A percentile compares a stretch with the other conserved stretches of the same genome.
These are phyloP conservation scores for Barbatosphaeria neglecta DNA, from an alignment of 495 filamentous ascomycete genomes.

Conservation along the genomic window DNA sequence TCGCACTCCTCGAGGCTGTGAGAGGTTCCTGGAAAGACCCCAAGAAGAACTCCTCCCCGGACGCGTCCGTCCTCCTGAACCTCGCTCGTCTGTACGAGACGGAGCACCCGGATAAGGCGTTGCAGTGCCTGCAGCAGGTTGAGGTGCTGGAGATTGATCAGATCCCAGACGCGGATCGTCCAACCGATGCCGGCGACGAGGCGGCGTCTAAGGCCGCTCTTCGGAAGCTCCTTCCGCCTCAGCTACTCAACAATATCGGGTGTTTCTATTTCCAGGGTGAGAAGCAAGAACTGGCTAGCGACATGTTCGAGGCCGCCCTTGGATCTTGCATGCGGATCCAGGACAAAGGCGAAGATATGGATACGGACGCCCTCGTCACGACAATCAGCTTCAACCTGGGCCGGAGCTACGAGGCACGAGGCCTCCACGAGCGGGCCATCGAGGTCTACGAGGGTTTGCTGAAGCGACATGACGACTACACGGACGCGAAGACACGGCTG, in stretches of 20 bases:
- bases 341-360: constrained; percentile 54
- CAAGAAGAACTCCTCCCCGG: constrained; percentile 65
- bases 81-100: constrained; percentile 82
- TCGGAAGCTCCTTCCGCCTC: constrained; percentile 68
- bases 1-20: constrained; percentile 67
- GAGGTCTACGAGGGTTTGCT: constrained; percentile 78
- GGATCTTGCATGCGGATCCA: constrained; percentile 70
- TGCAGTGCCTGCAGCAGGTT: constrained; percentile 81
- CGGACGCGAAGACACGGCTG: constrained; percentile 74
- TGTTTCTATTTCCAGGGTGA: constrained; percentile 86
- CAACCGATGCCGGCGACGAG: constrained; percentile 49
- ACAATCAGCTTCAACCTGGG: constrained; percentile 93
- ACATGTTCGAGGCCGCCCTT: constrained; percentile 78
- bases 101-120: constrained; percentile 75
- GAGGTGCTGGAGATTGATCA: constrained; percentile 75
- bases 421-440: constrained; percentile 68
- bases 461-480: constrained; percentile 76
- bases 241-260: constrained; percentile 92
- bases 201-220: constrained; percentile 46
- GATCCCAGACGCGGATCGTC: constrained; percentile 54
- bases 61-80: constrained; percentile 83
- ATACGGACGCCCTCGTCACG: constrained; percentile 81
- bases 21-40: constrained; percentile 82
- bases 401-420: constrained; percentile 84
- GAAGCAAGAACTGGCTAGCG: constrained; percentile 66